Conservation (phyloP, 306 rosid genomes). For the Castanea crenata region DNA sequence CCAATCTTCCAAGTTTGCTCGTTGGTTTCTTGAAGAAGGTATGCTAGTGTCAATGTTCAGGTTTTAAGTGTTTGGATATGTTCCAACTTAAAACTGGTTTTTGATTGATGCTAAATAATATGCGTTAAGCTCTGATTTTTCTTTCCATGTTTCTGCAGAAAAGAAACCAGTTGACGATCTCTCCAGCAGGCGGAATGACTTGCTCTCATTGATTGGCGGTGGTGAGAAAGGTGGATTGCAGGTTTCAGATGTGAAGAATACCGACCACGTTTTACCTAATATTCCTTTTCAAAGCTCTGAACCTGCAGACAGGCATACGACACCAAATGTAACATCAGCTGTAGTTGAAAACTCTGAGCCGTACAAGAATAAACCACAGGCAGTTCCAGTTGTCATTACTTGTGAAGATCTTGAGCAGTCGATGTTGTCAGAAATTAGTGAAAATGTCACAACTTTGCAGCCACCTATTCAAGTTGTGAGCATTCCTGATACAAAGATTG, state of each 20-base stretch:
- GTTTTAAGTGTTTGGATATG: slow-evolving; percentile 12
- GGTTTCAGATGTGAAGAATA: slow-evolving; percentile 38
- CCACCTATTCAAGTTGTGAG: slow-evolving; percentile 39
- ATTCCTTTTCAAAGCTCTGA: slow-evolving; percentile 45
- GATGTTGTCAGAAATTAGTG: slow-evolving; percentile 68
- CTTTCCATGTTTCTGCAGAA: slow-evolving; percentile 49
- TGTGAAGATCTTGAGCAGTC: slow-evolving; percentile 97
- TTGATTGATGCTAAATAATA: slow-evolving; percentile 12
- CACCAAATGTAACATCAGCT: slow-evolving; percentile 35
- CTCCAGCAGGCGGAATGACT: slow-evolving; percentile 61
- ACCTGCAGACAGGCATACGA: slow-evolving; percentile 33
- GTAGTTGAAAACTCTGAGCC: slow-evolving; percentile 42
- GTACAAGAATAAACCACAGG: slow-evolving; percentile 52
- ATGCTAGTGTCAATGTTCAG: slow-evolving; percentile 12
- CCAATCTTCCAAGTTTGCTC: slow-evolving; percentile 88
- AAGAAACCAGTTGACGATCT: slow-evolving; percentile 50
- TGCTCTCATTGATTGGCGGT: slow-evolving; percentile 78
- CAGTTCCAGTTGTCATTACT: slow-evolving; percentile 70
- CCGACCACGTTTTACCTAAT: slow-evolving; percentile 36
- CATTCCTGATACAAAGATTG: slow-evolving; percentile 45
- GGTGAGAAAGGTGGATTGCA: slow-evolving; percentile 61
- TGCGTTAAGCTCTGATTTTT: slow-evolving; percentile 3
- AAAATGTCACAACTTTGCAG: slow-evolving; percentile 35
- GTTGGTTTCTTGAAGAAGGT: slow-evolving; percentile 94
- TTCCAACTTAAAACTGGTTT: slow-evolving; percentile 20